Evolutionary conservation across 257 asterid genomes (phyloP), one percentile per base, ranked within the genome.

Genomic region (Penstemon newberryi): DNA sequence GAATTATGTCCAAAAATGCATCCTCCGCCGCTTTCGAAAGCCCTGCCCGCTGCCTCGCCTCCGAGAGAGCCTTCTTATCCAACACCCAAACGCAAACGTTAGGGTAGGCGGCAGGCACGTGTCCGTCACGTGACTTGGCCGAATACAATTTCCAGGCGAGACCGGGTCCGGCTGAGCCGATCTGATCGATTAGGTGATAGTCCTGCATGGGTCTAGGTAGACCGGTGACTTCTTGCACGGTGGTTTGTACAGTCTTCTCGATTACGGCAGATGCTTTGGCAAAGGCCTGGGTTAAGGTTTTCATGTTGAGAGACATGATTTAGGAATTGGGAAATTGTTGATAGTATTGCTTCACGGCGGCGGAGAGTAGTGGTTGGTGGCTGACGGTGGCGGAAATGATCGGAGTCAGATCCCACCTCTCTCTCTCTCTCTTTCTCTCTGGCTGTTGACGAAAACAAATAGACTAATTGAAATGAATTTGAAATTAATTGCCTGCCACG

Each of bases 191-290:
- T 67, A 94, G 82, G 5, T 85, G 83, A 80, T 90, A 91, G 80
- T 94, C 99, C 79, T 90, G 97, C 75, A 91, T 79, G 55, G 97
- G 79, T 52, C 80, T 85, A 42, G 97, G 99, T 6, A 90, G 74
- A 15, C 99, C 99, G 60, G 99, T 87, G 8, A 94, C 99, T 77
- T 93, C 99, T 33, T 90, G 97, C 5, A 93, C 99, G 75, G 99
- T 93, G 49, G 90, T 88, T 61, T 91, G 97, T 11, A 94, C 99
- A 60, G 97, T 94, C 74, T 94, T 94, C 84, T 94, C 99, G 84
- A 94, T 87, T 73, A 78, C 96, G 19, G 97, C 97, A 7, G 99
- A 87, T 13, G 99, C 97, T 84, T 88, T 90, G 15, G 98, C 98
- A 4, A 93, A 87, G 83, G 99, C 97, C 81, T 90, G 98, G 7